Conservation (phyloP, 495 filamentous ascomycete species). For the Neurospora sp. region DNA sequence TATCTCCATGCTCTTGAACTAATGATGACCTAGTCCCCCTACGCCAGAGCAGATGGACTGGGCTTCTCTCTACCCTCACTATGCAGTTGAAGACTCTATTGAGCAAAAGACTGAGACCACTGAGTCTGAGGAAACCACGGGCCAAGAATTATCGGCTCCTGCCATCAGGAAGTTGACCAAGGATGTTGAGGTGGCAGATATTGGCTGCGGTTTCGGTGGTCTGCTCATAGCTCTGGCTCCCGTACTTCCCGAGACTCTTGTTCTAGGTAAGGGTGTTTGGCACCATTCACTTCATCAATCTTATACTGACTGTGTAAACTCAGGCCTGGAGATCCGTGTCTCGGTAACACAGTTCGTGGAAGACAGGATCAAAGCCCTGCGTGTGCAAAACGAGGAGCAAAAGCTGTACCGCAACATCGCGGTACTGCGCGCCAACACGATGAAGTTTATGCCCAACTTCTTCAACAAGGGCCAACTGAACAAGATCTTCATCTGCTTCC, state of each 20-base stretch:
- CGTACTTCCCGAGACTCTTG: constrained; percentile 65
- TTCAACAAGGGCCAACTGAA: constrained; percentile 66
- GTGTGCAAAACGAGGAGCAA: constrained; percentile 49
- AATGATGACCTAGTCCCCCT: constrained; percentile 49
- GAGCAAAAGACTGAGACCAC: constrained; percentile 1
- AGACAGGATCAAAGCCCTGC: constrained; percentile 72
- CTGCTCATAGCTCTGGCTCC: constrained; percentile 79
- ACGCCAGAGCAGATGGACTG: constrained; percentile 84
- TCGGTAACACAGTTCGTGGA: constrained; percentile 83
- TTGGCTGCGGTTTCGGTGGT: constrained; percentile 93
- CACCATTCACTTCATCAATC: neutral
- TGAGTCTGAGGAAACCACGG: constrained; percentile 3
- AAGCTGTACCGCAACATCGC: constrained; percentile 71
- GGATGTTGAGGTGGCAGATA: constrained; percentile 87
- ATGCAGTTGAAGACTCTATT: constrained; percentile 22
- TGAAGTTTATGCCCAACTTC: constrained; percentile 98
- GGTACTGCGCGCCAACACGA: constrained; percentile 82
- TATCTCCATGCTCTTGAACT: neutral
- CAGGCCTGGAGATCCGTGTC: constrained; percentile 77
- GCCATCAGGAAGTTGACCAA: constrained; percentile 40
- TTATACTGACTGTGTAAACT: neutral
- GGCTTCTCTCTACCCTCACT: constrained; percentile 74
- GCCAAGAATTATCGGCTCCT: constrained; percentile 2
- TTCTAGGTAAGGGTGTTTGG: constrained; percentile 49
- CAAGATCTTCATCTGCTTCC: constrained; percentile 96